Conservation (phyloP, 768 basidiomycete genomes). For the Xerocomus spinulosus region DNA sequence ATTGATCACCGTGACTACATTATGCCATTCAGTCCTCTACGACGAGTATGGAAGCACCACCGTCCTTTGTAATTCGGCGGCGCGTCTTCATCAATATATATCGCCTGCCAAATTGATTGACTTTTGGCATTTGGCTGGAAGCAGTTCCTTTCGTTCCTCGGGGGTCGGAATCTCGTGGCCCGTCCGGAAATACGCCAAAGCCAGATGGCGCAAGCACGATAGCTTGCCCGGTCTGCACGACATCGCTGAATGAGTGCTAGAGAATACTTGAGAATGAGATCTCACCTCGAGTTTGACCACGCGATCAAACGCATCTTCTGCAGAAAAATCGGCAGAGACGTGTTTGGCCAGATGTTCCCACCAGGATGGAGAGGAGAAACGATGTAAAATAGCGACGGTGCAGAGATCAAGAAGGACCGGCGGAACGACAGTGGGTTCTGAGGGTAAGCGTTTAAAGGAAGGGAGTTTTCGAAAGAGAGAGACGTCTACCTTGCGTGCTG, state of each 20-base stretch:
- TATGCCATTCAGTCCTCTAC: conserved; percentile 12
- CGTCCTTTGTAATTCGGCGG: conserved; percentile 56
- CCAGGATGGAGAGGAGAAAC: conserved; percentile 75
- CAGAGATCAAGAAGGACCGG: conserved; percentile 64
- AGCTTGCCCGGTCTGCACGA: conserved; percentile 61
- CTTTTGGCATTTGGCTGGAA: conserved; percentile 20
- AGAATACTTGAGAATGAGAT: not conserved
- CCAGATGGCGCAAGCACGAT: conserved; percentile 66
- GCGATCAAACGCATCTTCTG: conserved; percentile 57
- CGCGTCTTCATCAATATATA: conserved; percentile 61
- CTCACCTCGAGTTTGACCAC: conserved; percentile 61
- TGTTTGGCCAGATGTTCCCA: conserved; percentile 66
- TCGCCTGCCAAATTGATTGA: conserved; percentile 51
- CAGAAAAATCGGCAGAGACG: conserved; percentile 58
- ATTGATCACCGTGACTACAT: not conserved
- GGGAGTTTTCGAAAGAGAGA: not conserved
- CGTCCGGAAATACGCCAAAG: conserved; percentile 39
- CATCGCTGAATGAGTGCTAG: not conserved
- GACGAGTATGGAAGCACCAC: conserved; percentile 56
- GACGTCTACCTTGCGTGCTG: conserved; percentile 59
- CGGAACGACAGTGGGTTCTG: conserved; percentile 72
- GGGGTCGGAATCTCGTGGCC: not conserved
- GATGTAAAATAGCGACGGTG: conserved; percentile 58
- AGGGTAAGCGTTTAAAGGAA: not conserved
- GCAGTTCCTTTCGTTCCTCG: conserved; percentile 4